Evolutionary conservation across 2,329 filamentous ascomycete species (phyloP), one percentile per base, ranked within the genome.

Genomic region (Ciborinia camelliae): DNA sequence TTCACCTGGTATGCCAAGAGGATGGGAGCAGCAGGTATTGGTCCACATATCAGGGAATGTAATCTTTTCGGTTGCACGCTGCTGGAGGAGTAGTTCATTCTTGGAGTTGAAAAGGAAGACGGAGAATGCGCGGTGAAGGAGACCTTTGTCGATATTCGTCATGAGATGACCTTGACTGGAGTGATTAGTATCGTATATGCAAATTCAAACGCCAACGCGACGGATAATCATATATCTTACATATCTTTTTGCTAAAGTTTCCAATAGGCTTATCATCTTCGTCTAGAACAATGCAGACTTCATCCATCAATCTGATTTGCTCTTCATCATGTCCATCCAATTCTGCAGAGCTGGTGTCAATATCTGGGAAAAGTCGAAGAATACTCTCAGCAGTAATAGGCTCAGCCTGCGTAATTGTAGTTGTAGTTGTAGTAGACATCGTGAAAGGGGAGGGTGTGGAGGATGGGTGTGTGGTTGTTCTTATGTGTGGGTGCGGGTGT

Each of bases 1-100:
- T 85, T 99, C 95, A 69, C 90, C 89, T 10, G 95, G 90, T 70
- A 97, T 90, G 63, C 91, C 91, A 67, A 99, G 84, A 6, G 95
- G 95, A 79, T 99, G 95, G 47, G 95, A 99, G 83, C 95, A 99
- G 84, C 95, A 99, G 39, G 95, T 99, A 80, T 99, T 99, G 69
- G 95, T 99, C 95, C 95, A 99, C 89, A 97, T 93, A 76, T 97
- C 92, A 57, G 95, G 94, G 80, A 99, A 99, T 8, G 95, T 99
- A 76, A 99, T 99, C 83, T 99, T 99, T 81, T 98, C 94, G 48
- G 88, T 82, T 35, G 95, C 95, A 71, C 95, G 90, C 82, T 98
- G 95, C 80, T 99, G 95, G 60, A 99, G 87, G 52, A 99, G 89
- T 67, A 98, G 83, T 73, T 92, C 90, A 78, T 97, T 96, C 76